Base-by-base conservation (phyloP, 2,329 filamentous ascomycete species). In the Hypoxylon sp. region DNA sequence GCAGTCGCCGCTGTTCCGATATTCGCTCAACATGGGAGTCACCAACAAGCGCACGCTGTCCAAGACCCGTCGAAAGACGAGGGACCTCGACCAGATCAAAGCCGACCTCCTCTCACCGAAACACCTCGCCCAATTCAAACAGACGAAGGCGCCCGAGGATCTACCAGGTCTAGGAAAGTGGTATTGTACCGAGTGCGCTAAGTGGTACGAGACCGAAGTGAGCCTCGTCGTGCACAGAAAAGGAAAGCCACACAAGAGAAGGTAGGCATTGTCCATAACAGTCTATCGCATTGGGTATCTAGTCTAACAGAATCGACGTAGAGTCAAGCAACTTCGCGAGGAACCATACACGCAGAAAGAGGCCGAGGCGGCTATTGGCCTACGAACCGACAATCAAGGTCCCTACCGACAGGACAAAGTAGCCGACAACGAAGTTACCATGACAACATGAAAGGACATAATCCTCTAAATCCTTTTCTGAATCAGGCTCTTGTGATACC, bases 141-240 rank as follows among this genome's bases (percentile, higher is more conserved):
- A 89, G 52, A 88, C 89, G 45, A 96, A 97, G 76, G 88, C 91
- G 5, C 81, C 87, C 21, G 95, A 98, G 77, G 96, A 98, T 74
- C 85, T 97, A 34, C 96, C 96, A 2, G 95, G 90, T 0, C 84
- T 97, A 51, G 96, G 96, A 25, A 85, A 88, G 73, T 90, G 90
- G 78, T 98, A 97, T 80, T 99, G 96, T 79, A 84, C 91, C 14
- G 92, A 97, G 80, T 99, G 96, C 79, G 91, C 96, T 68, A 98
- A 97, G 82, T 98, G 93, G 91, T 98, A 96, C 78, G 95, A 98
- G 78, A 91, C 89, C 52, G 91, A 96, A 71, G 79, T 86, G 73
- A 96, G 92, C 73, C 82, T 97, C 62, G 83, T 85, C 34, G 84
- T 87, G 27, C 96, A 99, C 80, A 84, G 85, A 61, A 93, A 91